Conservation (phyloP, 768 basidiomycete genomes). For the Tulasnella sp. region DNA sequence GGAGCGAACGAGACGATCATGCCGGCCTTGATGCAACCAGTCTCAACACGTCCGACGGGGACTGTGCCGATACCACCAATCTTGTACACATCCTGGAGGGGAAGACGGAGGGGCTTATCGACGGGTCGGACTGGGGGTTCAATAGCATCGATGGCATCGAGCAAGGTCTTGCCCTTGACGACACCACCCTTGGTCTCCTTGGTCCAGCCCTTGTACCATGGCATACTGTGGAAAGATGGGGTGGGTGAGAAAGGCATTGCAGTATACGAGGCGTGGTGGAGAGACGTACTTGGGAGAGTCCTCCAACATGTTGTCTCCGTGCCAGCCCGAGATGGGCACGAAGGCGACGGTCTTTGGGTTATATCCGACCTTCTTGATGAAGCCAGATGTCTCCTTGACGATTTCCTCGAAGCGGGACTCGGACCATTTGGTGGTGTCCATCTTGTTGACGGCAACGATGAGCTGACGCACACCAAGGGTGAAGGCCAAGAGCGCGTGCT, state of each 20-base stretch:
- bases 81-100: constrained; percentile 99
- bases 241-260: constrained; percentile 14
- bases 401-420: constrained; percentile 99
- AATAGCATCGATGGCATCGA: constrained; percentile 99
- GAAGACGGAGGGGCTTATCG: constrained; percentile 99
- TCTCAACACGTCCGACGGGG: constrained; percentile 99
- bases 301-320: constrained; percentile 99
- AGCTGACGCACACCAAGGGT: constrained; percentile 99
- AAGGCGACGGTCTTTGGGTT: constrained; percentile 98
- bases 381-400: constrained; percentile 91
- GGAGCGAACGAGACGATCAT: constrained; percentile 98
- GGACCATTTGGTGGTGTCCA: constrained; percentile 99
- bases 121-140: constrained; percentile 93
- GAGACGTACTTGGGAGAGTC: constrained; percentile 76
- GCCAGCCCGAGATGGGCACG: constrained; percentile 99
- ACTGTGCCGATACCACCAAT: constrained; percentile 99
- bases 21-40: constrained; percentile 98
- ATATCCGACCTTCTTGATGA: constrained; percentile 99
- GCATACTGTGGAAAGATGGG: constrained; percentile 51
- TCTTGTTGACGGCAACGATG: constrained; percentile 99
- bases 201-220: constrained; percentile 99
- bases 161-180: constrained; percentile 97
- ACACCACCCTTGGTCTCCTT: constrained; percentile 91
- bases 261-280: neutral
- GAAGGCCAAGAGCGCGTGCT: constrained; percentile 99